Conservation (phyloP, 345 rosid species). For the Ceriops zippeliana region DNA sequence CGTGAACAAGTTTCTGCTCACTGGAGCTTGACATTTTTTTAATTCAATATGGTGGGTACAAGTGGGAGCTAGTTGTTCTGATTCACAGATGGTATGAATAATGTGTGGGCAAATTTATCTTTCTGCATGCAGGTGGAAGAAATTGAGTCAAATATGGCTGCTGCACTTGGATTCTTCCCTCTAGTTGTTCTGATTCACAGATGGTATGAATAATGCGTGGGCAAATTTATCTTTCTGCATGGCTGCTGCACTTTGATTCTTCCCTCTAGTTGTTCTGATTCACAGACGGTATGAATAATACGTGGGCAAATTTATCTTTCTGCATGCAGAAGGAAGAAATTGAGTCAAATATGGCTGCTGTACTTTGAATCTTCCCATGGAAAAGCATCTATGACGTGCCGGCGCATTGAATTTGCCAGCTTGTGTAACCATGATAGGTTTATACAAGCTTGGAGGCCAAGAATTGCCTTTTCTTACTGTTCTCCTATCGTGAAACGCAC, state of each 20-base stretch:
- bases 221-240: neutral
- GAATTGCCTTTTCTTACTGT: too few species aligned
- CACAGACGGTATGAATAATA: too few species aligned
- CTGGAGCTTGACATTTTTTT: conserved; percentile 9
- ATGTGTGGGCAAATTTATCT: neutral
- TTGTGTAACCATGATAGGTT: neutral
- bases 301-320: too few species aligned
- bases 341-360: conserved; percentile 7
- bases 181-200: neutral
- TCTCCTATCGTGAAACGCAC: too few species aligned
- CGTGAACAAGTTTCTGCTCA: conserved; percentile 16
- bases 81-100: neutral
- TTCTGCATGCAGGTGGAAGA: neutral
- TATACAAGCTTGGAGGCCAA: neutral
- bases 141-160: conserved; percentile 7
- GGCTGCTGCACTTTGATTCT: neutral
- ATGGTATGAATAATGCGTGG: neutral
- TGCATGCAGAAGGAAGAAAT: neutral
- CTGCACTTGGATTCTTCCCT: neutral
- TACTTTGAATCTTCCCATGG: neutral
- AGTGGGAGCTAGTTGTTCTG: neutral
- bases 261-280: too few species aligned
- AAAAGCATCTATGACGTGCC: neutral
- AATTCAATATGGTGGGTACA: neutral
- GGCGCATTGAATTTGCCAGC: neutral